Conservation (phyloP, 768 basidiomycete genomes). For the Erythrobasidium yunnanense region DNA sequence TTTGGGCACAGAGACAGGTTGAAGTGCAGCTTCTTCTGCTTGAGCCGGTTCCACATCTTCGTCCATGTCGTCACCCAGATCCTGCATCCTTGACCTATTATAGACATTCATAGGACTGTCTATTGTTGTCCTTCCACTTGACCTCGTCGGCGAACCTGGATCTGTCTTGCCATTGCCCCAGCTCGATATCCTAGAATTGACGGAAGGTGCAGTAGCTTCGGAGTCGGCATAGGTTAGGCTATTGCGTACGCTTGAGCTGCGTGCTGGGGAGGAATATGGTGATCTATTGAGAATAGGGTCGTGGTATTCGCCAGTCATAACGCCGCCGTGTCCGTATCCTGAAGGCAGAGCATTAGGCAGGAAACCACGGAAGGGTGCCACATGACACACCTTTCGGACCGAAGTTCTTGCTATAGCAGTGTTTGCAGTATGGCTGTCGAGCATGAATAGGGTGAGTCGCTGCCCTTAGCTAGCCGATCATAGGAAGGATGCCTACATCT, state of each 20-base stretch:
- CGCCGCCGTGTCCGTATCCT: slow-evolving; percentile 27
- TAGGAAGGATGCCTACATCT: slow-evolving; percentile 48
- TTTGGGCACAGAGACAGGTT: background rate
- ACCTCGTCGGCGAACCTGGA: background rate
- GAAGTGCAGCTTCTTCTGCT: background rate
- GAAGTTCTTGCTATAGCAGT: slow-evolving; percentile 67
- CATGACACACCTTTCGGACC: slow-evolving; percentile 43
- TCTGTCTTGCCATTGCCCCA: too few species aligned
- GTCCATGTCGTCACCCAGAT: slow-evolving; percentile 1
- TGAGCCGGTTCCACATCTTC: background rate
- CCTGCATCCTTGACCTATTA: slow-evolving; percentile 9
- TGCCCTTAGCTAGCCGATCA: background rate
- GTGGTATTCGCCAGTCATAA: slow-evolving; percentile 23
- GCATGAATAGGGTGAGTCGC: slow-evolving; percentile 47
- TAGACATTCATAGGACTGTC: slow-evolving; percentile 13
- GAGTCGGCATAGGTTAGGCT: too few species aligned
- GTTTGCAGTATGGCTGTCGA: slow-evolving; percentile 52
- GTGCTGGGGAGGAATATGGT: slow-evolving; percentile 2
- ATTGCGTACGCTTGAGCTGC: background rate
- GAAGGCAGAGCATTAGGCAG: background rate
- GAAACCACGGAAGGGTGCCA: background rate
- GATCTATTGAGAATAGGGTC: slow-evolving; percentile 25
- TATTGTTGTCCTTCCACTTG: background rate
- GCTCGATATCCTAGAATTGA: too few species aligned
- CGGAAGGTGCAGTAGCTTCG: too few species aligned